phyloP scores from a whole-genome alignment of 352 stramenopile species.

The Pythium folliculosum region DNA sequence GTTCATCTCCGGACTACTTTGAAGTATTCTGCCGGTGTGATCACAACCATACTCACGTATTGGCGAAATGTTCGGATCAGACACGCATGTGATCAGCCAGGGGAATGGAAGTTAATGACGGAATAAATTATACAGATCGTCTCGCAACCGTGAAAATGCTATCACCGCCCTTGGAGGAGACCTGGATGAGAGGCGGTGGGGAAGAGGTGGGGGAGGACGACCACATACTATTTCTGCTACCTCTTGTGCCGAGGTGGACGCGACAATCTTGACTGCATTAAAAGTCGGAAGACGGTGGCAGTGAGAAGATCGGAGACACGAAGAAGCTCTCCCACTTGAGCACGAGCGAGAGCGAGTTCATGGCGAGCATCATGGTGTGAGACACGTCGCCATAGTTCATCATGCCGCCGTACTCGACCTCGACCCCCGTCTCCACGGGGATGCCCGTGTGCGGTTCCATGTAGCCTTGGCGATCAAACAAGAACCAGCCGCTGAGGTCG shows the following conservation, averaged over 20 bases:
- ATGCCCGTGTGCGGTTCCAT: constrained; percentile 24
- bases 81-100: not conserved
- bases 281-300: constrained; percentile 34
- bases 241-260: not conserved
- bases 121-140: constrained; percentile 31
- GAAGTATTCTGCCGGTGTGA: too few relatives aligned
- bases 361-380: constrained; percentile 51
- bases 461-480: constrained; percentile 56
- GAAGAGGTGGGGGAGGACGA: not conserved
- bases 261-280: too few relatives aligned
- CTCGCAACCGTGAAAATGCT: not conserved
- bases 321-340: constrained; percentile 71
- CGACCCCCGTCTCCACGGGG: constrained; percentile 44
- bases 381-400: constrained; percentile 60
- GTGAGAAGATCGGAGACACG: constrained; percentile 53
- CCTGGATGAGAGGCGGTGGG: not conserved
- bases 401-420: constrained; percentile 69
- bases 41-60: too few relatives aligned
- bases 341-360: constrained; percentile 68
- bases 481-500: constrained; percentile 68
- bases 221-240: not conserved
- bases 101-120: not conserved
- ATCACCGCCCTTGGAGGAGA: not conserved
- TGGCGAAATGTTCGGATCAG: too few relatives aligned
- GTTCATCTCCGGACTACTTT: too few relatives aligned